Percentiles rank a stretch among this genome's conserved stretches.
phyloP scores from a whole-genome alignment of 257 asterid species.

The Solanum sparsipilum region DNA sequence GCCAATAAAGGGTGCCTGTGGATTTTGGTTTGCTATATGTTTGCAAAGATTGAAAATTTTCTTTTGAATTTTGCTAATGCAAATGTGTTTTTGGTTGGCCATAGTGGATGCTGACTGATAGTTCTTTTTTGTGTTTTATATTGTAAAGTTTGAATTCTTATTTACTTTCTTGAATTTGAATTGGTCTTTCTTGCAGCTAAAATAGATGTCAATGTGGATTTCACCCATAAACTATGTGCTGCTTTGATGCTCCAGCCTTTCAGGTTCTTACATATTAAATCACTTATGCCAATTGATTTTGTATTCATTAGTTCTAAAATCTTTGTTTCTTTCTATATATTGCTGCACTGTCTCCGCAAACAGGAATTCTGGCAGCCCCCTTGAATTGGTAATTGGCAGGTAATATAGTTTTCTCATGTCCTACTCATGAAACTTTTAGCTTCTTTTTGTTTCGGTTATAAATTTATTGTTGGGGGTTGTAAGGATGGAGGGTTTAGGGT shows the following conservation, averaged over 20 bases:
- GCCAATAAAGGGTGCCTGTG: background rate
- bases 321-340: background rate
- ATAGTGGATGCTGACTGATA: background rate
- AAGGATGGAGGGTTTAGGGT: background rate
- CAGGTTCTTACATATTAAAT: conserved; percentile 34
- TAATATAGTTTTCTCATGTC: background rate
- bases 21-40: background rate
- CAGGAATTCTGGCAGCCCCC: conserved; percentile 75
- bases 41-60: background rate
- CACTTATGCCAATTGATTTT: background rate
- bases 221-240: conserved; percentile 85
- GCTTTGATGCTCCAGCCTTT: conserved; percentile 75
- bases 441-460: background rate
- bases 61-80: background rate
- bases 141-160: background rate
- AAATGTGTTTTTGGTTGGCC: background rate
- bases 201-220: conserved; percentile 94
- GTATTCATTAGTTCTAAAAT: background rate
- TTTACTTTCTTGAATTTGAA: background rate
- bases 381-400: conserved; percentile 93
- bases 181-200: conserved; percentile 49
- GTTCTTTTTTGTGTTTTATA: background rate
- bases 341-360: conserved; percentile 7
- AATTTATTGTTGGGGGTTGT: background rate
- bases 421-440: background rate